Conservation (phyloP, 2,329 filamentous ascomycete species). For the Cyanodermella asteris region DNA sequence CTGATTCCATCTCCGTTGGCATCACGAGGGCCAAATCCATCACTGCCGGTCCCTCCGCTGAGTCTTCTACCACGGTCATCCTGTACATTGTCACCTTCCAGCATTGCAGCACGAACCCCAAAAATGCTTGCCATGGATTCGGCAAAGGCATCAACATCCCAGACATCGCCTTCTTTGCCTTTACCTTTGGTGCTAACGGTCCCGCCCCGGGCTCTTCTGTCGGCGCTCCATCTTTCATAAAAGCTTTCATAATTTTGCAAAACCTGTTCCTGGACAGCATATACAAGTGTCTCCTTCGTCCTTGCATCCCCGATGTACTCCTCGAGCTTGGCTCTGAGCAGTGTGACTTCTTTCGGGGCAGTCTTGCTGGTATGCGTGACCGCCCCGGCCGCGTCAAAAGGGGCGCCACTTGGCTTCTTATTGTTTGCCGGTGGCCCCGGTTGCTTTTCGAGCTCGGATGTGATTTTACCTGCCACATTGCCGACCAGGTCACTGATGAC, state of each 20-base stretch:
- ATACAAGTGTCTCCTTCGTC: conserved; percentile 43
- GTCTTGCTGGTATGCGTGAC: conserved; percentile 28
- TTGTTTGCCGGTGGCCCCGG: no score
- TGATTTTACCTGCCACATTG: conserved; percentile 34
- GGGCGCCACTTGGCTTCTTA: no score
- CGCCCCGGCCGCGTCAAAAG: conserved; percentile 18
- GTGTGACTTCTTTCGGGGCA: conserved; percentile 35
- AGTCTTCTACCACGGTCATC: conserved; percentile 3
- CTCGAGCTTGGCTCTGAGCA: conserved; percentile 32
- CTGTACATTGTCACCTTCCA: conserved; percentile 9
- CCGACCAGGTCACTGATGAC: conserved; percentile 47
- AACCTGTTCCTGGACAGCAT: conserved; percentile 41
- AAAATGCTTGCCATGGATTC: conserved; percentile 41
- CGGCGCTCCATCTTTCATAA: conserved; percentile 28
- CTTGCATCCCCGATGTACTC: conserved; percentile 43
- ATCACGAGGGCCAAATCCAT: neutral
- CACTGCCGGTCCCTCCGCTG: no score
- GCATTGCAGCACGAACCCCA: conserved; percentile 24
- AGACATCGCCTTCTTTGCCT: conserved; percentile 37
- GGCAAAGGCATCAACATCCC: conserved; percentile 42
- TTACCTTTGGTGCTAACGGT: conserved; percentile 30
- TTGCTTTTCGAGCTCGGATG: conserved; percentile 20
- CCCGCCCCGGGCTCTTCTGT: conserved; percentile 12
- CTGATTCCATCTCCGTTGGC: conserved; percentile 3
- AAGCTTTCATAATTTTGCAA: conserved; percentile 42